These are phyloP conservation scores for Achlya hypogyna DNA, from an alignment of 352 stramenopile genomes.

Conservation along the genomic window DNA sequence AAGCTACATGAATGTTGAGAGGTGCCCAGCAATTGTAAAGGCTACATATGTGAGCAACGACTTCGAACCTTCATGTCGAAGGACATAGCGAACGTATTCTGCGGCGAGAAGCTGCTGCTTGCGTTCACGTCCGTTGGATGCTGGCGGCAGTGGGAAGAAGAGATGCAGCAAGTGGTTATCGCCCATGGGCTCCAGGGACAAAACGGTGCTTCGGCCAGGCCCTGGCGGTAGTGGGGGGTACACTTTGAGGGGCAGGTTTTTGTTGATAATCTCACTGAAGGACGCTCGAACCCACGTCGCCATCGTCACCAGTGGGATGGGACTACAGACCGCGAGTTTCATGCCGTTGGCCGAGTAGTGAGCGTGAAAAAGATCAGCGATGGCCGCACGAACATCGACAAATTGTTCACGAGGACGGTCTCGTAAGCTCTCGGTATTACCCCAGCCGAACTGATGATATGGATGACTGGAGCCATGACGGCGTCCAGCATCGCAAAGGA, in stretches of 20 bases:
- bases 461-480: constrained; percentile 21
- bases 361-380: constrained; percentile 31
- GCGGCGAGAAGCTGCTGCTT: constrained; percentile 1
- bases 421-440: constrained; percentile 39
- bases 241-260: not conserved
- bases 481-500: constrained; percentile 27
- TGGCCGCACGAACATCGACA: constrained; percentile 26
- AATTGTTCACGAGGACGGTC: constrained; percentile 16
- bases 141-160: constrained; percentile 34
- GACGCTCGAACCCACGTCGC: constrained; percentile 28
- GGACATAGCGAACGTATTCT: constrained; percentile 33
- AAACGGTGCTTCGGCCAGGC: not conserved
- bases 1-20: constrained; percentile 17
- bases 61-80: constrained; percentile 32
- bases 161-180: constrained; percentile 34
- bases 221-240: not conserved
- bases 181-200: constrained; percentile 9
- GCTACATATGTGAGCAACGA: constrained; percentile 20
- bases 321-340: constrained; percentile 35
- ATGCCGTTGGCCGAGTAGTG: constrained; percentile 40
- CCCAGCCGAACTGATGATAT: constrained; percentile 54
- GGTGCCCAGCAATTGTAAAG: not conserved
- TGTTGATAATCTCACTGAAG: constrained; percentile 29
- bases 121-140: constrained; percentile 24
- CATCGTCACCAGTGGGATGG: constrained; percentile 31